phyloP scores from a whole-genome alignment of 306 rosid genomes.

The Quercus wislizeni region DNA sequence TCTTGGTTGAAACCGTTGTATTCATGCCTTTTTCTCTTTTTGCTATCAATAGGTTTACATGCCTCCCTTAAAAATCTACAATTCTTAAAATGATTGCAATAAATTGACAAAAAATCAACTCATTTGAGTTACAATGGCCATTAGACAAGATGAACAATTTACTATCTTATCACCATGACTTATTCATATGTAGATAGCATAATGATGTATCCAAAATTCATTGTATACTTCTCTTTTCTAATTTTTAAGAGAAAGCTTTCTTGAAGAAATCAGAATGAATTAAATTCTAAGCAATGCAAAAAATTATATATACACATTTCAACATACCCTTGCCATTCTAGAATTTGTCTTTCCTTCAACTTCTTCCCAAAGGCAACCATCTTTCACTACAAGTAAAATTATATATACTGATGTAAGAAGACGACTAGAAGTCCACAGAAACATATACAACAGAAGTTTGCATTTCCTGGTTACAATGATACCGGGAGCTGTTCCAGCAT shows the following conservation, averaged over 20 bases:
- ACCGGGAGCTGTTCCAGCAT: not conserved
- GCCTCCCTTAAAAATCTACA: not conserved
- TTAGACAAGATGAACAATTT: not conserved
- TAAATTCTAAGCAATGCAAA: not conserved
- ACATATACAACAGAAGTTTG: not conserved
- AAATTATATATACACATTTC: not conserved
- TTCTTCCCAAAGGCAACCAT: slow-evolving; percentile 99
- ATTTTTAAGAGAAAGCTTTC: not conserved
- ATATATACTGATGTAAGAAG: slow-evolving; percentile 3
- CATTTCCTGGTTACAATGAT: not conserved
- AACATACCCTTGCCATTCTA: slow-evolving; percentile 94
- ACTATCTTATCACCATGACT: not conserved
- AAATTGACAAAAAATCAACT: not conserved
- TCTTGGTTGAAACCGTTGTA: not conserved
- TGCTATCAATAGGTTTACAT: not conserved
- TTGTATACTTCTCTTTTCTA: not conserved
- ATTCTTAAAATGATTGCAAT: not conserved
- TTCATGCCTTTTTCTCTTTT: not conserved
- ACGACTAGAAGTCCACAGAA: slow-evolving; percentile 5
- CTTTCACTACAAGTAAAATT: slow-evolving; percentile 41
- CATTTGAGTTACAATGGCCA: not conserved
- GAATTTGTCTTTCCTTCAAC: slow-evolving; percentile 82
- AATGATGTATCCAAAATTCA: slow-evolving; percentile 7
- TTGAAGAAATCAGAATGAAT: not conserved
- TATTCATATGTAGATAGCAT: not conserved